A percentile compares a stretch with the other conserved stretches of the same genome.
Evolutionary conservation across 768 basidiomycete genomes (phyloP).

Genomic region (Auriscalpium vulgare): DNA sequence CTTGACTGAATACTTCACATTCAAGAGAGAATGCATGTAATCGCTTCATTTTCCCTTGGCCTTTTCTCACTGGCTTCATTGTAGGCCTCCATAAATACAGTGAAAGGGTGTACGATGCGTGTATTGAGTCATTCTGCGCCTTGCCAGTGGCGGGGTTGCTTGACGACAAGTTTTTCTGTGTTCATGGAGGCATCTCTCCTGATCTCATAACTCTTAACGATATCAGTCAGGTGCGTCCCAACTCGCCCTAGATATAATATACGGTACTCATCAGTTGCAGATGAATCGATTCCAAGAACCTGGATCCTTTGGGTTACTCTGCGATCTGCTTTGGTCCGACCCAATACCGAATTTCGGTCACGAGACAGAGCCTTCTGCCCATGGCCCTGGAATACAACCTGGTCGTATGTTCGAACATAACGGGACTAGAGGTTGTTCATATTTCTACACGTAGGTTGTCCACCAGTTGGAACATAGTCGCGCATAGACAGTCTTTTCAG

Average conservation of each 20-base stretch:
- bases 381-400: conserved; percentile 44
- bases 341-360: conserved; percentile 85
- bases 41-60: neutral
- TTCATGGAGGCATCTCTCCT: conserved; percentile 93
- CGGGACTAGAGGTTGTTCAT: conserved; percentile 83
- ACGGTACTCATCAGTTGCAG: conserved; percentile 30
- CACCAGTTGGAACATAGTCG: neutral
- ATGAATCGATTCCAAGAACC: conserved; percentile 92
- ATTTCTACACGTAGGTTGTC: conserved; percentile 75
- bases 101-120: conserved; percentile 80
- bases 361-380: conserved; percentile 49
- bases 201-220: conserved; percentile 76
- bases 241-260: conserved; percentile 1
- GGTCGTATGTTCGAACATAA: conserved; percentile 74
- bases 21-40: conserved; percentile 84
- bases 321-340: conserved; percentile 95
- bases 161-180: conserved; percentile 94
- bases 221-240: conserved; percentile 45
- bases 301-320: conserved; percentile 83
- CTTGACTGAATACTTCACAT: conserved; percentile 70
- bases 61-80: neutral
- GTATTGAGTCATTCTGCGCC: conserved; percentile 82
- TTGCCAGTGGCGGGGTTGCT: conserved; percentile 88
- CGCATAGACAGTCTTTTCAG: conserved; percentile 22
- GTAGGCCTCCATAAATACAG: conserved; percentile 90